Conservation (phyloP, 257 asterid genomes). For the Apocynum venetum region DNA sequence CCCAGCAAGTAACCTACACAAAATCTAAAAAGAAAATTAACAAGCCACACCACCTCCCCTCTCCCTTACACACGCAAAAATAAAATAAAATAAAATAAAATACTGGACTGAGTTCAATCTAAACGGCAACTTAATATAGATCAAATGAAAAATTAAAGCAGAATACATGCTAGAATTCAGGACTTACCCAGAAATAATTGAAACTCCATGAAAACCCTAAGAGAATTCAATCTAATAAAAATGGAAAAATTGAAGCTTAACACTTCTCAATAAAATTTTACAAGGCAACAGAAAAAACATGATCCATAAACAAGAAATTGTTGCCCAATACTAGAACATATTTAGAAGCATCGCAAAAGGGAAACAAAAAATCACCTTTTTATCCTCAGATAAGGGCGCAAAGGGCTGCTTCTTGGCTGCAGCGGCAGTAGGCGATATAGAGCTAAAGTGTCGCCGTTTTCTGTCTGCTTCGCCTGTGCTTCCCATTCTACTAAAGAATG, state of each 20-base stretch:
- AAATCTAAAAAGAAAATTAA: not conserved
- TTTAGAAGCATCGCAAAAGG: not conserved
- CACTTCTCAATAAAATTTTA: conserved; percentile 8
- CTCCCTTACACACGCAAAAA: not conserved
- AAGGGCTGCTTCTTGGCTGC: conserved; percentile 55
- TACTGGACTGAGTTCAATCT: not conserved
- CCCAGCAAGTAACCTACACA: not conserved
- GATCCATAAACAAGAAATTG: not conserved
- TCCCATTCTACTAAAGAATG: conserved; percentile 40
- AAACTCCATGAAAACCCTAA: conserved; percentile 6
- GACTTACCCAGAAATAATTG: not conserved
- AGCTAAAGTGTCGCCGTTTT: conserved; percentile 68
- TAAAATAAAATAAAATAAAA: not conserved
- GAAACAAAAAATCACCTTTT: conserved; percentile 44
- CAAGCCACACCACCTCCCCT: not conserved
- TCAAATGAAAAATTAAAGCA: not conserved
- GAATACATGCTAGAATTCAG: not conserved
- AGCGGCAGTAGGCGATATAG: conserved; percentile 65
- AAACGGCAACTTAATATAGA: not conserved
- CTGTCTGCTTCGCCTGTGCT: conserved; percentile 82
- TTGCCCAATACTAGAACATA: not conserved
- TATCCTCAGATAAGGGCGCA: conserved; percentile 66
- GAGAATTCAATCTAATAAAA: not conserved
- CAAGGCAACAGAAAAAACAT: not conserved
- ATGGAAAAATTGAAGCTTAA: not conserved